Conservation (phyloP, 2,329 filamentous ascomycete species). For the Akanthomyces muscarius region DNA sequence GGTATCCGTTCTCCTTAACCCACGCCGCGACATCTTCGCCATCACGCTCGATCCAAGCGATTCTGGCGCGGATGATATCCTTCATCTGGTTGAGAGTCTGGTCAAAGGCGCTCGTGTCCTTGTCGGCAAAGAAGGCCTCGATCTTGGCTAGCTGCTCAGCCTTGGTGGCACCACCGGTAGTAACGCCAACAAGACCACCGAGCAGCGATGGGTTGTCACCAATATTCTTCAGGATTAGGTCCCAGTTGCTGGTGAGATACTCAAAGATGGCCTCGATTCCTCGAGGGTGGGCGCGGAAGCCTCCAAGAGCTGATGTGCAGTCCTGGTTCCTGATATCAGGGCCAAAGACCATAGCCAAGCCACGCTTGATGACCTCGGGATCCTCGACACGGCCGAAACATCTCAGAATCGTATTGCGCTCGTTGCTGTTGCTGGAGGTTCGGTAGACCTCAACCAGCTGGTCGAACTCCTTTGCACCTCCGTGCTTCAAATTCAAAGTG, state of each 20-base stretch:
- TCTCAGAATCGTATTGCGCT: constrained; percentile 88
- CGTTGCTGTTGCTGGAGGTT: constrained; percentile 63
- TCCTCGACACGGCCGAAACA: constrained; percentile 74
- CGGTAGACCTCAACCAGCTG: constrained; percentile 71
- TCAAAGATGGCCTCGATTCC: constrained; percentile 77
- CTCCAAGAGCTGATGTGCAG: constrained; percentile 81
- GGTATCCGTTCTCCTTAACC: constrained; percentile 33
- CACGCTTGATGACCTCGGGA: constrained; percentile 75
- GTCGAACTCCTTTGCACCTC: constrained; percentile 68
- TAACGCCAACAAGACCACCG: constrained; percentile 76
- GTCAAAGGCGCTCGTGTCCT: constrained; percentile 82
- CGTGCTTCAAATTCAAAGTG: constrained; percentile 76
- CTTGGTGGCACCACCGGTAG: constrained; percentile 75
- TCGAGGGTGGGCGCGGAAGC: constrained; percentile 69
- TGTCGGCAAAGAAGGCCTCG: constrained; percentile 73
- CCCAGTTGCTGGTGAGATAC: constrained; percentile 88
- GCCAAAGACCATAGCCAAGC: constrained; percentile 69
- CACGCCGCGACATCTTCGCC: constrained; percentile 64
- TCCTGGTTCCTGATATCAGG: constrained; percentile 91
- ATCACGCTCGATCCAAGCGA: constrained; percentile 75
- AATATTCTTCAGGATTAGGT: constrained; percentile 72
- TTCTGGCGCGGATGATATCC: constrained; percentile 80
- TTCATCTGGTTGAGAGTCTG: constrained; percentile 84
- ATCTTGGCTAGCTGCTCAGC: constrained; percentile 71
- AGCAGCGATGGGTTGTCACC: constrained; percentile 86